Conservation (phyloP, 257 asterid species). For the Solanum stenotomum region DNA sequence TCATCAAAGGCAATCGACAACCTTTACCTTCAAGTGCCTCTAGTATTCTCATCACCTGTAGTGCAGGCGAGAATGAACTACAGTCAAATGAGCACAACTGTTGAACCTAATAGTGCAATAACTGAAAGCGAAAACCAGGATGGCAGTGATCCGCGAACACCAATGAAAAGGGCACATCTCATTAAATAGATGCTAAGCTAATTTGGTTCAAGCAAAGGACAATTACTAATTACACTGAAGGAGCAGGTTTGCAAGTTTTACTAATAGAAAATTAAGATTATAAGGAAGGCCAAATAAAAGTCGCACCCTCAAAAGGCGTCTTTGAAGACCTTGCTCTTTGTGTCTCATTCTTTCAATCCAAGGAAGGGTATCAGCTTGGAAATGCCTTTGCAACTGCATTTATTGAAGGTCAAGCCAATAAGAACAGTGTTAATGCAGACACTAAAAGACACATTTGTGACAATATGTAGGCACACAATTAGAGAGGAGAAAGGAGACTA, state of each 20-base stretch:
- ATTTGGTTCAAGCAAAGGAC: neutral
- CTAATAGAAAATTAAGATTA: neutral
- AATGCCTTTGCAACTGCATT: constrained; percentile 84
- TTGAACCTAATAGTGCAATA: neutral
- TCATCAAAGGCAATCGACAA: constrained; percentile 69
- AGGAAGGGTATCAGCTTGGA: constrained; percentile 89
- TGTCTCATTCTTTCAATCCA: constrained; percentile 86
- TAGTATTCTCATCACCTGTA: constrained; percentile 78
- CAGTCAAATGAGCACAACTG: neutral
- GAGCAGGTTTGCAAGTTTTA: neutral
- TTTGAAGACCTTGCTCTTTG: constrained; percentile 88
- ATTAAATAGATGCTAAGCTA: neutral
- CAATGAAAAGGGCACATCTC: neutral
- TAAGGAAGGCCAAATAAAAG: neutral
- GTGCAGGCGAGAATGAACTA: neutral
- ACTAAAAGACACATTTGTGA: neutral
- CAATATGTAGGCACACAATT: neutral
- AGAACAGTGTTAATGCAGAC: neutral
- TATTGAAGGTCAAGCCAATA: neutral
- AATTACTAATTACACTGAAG: neutral
- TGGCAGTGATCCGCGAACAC: neutral
- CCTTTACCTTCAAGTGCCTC: constrained; percentile 95
- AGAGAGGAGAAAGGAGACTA: constrained; percentile 10
- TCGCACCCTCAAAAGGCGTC: constrained; percentile 84
- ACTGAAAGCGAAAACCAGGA: neutral